These are phyloP conservation scores for Periconia sp. DNA, from an alignment of 2,329 filamentous ascomycete species.

Conservation along the genomic window DNA sequence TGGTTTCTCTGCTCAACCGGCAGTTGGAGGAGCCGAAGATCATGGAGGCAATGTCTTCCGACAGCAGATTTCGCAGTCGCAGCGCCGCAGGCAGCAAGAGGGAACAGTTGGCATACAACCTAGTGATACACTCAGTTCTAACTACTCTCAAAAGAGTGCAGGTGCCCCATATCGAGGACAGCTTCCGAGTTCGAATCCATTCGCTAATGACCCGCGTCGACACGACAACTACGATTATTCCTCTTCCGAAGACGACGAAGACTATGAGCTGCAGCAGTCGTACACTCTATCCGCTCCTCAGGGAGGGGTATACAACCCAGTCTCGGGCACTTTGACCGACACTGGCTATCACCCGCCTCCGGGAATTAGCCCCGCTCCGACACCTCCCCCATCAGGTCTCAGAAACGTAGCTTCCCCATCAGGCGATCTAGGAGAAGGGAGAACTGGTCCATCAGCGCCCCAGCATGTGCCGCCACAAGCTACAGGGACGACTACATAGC, in stretches of 20 bases:
- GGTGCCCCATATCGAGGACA: constrained; percentile 42
- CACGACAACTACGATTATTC: constrained; percentile 46
- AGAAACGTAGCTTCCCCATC: constrained; percentile 29
- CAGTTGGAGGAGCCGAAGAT: constrained; percentile 22
- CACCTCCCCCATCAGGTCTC: constrained; percentile 34
- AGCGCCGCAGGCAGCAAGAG: constrained; percentile 40
- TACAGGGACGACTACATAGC: constrained; percentile 34
- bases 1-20: constrained; percentile 33
- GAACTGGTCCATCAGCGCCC: constrained; percentile 25
- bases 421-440: constrained; percentile 38
- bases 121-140: constrained; percentile 38
- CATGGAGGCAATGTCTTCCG: constrained; percentile 45
- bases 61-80: constrained; percentile 45
- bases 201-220: constrained; percentile 29
- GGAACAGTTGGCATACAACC: constrained; percentile 34
- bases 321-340: constrained; percentile 39
- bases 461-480: constrained; percentile 34
- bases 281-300: constrained; percentile 19
- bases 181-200: constrained; percentile 42
- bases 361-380: constrained; percentile 37
- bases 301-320: constrained; percentile 37
- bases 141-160: constrained; percentile 37
- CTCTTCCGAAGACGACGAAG: constrained; percentile 47
- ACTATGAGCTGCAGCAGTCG: constrained; percentile 43
- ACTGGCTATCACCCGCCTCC: constrained; percentile 43